Percentiles rank a stretch among this genome's conserved stretches.
Conservation (phyloP, 2,329 filamentous ascomycete species). For the Colletotrichum chrysophilum region DNA sequence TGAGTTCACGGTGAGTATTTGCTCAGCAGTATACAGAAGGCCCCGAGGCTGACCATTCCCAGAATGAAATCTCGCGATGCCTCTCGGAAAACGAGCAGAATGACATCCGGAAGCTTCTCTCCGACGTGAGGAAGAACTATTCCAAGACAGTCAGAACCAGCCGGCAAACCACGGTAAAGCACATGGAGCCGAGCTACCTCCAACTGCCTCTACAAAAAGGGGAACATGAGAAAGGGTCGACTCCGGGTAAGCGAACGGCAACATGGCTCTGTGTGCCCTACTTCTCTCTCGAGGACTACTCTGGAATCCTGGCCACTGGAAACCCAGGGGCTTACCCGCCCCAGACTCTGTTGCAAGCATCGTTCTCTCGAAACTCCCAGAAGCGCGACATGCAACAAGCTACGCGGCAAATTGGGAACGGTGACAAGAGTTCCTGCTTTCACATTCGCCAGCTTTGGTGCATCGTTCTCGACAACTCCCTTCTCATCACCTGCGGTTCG, state of each 20-base stretch:
- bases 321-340: slow-evolving; percentile 42
- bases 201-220: slow-evolving; percentile 35
- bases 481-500: slow-evolving; percentile 47
- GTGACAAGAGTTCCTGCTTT: slow-evolving; percentile 43
- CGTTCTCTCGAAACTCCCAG: slow-evolving; percentile 42
- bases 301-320: slow-evolving; percentile 37
- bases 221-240: slow-evolving; percentile 22
- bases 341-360: slow-evolving; percentile 47
- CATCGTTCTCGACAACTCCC: slow-evolving; percentile 45
- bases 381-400: slow-evolving; percentile 52
- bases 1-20: slow-evolving; percentile 39
- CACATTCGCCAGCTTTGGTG: slow-evolving; percentile 56
- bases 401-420: slow-evolving; percentile 42
- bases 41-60: not conserved
- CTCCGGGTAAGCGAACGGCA: slow-evolving; percentile 23
- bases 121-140: slow-evolving; percentile 39
- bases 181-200: slow-evolving; percentile 46
- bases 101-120: slow-evolving; percentile 39
- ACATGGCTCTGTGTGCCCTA: slow-evolving; percentile 54
- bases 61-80: slow-evolving; percentile 38
- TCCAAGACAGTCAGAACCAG: slow-evolving; percentile 42
- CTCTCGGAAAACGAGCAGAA: slow-evolving; percentile 31
- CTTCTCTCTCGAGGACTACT: slow-evolving; percentile 50
- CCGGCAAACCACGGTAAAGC: slow-evolving; percentile 41
- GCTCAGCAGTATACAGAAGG: not conserved